Evolutionary conservation across 495 filamentous ascomycete genomes (phyloP).

Genomic region (Hypoxylon lenormandii): DNA sequence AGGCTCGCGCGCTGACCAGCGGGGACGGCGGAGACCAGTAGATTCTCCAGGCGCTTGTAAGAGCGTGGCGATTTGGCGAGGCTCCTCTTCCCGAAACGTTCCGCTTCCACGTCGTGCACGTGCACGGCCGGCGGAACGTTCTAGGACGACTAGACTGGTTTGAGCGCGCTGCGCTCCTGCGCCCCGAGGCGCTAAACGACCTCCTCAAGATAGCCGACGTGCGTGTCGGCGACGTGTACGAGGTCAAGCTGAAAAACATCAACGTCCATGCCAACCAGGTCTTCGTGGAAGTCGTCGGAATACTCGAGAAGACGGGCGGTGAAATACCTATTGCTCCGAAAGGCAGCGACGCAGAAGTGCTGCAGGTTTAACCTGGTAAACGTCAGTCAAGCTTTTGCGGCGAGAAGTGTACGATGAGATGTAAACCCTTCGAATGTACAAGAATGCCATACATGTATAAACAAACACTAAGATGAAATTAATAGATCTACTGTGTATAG

Average conservation of each 20-base stretch:
- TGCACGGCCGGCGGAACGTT: conserved; percentile 29
- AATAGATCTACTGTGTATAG: too few species aligned
- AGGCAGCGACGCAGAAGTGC: not conserved
- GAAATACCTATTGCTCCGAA: conserved; percentile 2
- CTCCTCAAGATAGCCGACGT: conserved; percentile 52
- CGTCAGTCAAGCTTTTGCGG: not conserved
- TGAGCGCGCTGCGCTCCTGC: conserved; percentile 49
- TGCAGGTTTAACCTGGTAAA: conserved; percentile 2
- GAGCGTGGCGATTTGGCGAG: conserved; percentile 80
- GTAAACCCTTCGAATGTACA: not conserved
- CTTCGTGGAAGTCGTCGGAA: conserved; percentile 63
- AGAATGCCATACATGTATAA: too few species aligned
- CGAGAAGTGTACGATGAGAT: not conserved
- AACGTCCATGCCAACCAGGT: conserved; percentile 66
- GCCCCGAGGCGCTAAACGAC: conserved; percentile 51
- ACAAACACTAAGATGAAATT: too few species aligned
- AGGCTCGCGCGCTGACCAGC: conserved; percentile 50
- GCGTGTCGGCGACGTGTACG: conserved; percentile 65
- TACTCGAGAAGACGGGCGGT: conserved; percentile 52
- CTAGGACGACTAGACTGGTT: conserved; percentile 57
- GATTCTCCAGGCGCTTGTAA: conserved; percentile 76
- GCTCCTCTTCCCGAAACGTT: conserved; percentile 71
- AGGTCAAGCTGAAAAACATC: conserved; percentile 69
- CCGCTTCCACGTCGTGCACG: conserved; percentile 60
- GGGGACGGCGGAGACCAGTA: conserved; percentile 61